These are phyloP conservation scores for Candida easanensis DNA, from an alignment of 805 yeast species.

Conservation along the genomic window DNA sequence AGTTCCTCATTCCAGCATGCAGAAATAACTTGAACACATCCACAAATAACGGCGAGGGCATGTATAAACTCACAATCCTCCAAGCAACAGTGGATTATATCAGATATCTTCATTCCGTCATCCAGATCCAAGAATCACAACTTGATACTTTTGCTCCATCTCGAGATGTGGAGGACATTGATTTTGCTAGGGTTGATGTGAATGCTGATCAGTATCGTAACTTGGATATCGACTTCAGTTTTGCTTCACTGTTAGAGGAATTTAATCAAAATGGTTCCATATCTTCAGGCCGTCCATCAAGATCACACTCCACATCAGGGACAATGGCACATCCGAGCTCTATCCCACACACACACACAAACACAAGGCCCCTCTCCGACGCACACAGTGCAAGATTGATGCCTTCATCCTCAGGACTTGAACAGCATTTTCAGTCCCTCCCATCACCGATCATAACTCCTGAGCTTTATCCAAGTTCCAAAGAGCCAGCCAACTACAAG, in stretches of 20 bases:
- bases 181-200: constrained; percentile 52
- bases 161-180: constrained; percentile 26
- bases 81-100: constrained; percentile 85
- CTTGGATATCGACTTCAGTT: constrained; percentile 54
- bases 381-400: not conserved
- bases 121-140: constrained; percentile 48
- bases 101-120: constrained; percentile 60
- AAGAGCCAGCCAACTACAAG: constrained; percentile 1
- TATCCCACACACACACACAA: constrained; percentile 1
- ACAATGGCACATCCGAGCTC: constrained; percentile 6
- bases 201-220: constrained; percentile 59
- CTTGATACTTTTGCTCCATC: constrained; percentile 28
- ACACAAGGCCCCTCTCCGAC: not conserved
- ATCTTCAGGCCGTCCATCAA: not conserved
- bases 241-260: constrained; percentile 30
- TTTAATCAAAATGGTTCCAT: constrained; percentile 3
- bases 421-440: constrained; percentile 13
- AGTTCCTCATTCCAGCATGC: constrained; percentile 77
- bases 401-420: not conserved
- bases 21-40: constrained; percentile 34
- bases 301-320: constrained; percentile 14
- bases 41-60: constrained; percentile 45
- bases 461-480: constrained; percentile 21
- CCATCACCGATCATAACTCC: constrained; percentile 30
- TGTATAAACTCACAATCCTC: constrained; percentile 77